Evolutionary conservation across 1,284 basidiomycete genomes (phyloP).

Genomic region (Blastosporella zonata): DNA sequence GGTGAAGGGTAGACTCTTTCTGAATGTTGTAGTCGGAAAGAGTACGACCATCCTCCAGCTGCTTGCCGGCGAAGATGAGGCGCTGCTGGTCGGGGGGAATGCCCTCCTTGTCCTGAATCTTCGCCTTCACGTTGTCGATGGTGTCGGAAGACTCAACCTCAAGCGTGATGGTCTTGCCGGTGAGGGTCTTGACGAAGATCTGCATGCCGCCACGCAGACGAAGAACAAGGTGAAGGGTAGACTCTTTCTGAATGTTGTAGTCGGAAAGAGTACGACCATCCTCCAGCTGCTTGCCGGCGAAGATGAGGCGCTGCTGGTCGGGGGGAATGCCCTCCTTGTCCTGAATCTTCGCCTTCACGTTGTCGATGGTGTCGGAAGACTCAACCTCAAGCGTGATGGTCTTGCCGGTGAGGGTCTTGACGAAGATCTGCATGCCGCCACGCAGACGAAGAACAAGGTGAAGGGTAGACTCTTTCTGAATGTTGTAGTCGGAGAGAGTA

Average conservation of each 20-base stretch:
- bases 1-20: constrained; percentile 71
- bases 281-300: constrained; percentile 83
- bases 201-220: constrained; percentile 63
- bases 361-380: constrained; percentile 87
- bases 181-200: constrained; percentile 24
- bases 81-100: constrained; percentile 79
- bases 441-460: constrained; percentile 70
- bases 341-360: constrained; percentile 79
- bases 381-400: constrained; percentile 92
- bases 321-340: constrained; percentile 68
- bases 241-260: constrained; percentile 77
- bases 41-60: constrained; percentile 82
- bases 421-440: constrained; percentile 91
- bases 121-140: constrained; percentile 85
- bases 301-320: too few species aligned
- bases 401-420: constrained; percentile 90
- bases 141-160: constrained; percentile 90
- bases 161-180: constrained; percentile 68
- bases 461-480: constrained; percentile 39
- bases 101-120: constrained; percentile 67
- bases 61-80: constrained; percentile 83
- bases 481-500: constrained; percentile 37
- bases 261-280: constrained; percentile 83
- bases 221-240: constrained; percentile 67
- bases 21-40: constrained; percentile 79